Percentiles rank a stretch among this genome's conserved stretches.
These are phyloP conservation scores for Harringtonia lauricola DNA, from an alignment of 2,329 filamentous ascomycete species.

Conservation along the genomic window DNA sequence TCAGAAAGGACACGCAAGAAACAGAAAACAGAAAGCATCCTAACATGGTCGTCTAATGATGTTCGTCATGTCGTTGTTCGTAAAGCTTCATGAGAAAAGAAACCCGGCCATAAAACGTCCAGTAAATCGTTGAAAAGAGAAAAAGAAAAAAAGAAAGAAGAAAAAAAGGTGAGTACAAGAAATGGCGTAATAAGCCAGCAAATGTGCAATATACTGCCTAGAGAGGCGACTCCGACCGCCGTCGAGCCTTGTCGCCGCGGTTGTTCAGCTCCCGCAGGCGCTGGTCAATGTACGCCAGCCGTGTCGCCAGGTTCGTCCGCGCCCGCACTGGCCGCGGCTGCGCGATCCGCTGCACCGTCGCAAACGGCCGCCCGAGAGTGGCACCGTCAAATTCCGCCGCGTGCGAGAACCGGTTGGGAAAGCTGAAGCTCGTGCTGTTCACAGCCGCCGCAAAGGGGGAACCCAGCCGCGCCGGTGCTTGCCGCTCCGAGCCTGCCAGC, in stretches of 20 bases:
- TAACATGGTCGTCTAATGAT: too few species aligned
- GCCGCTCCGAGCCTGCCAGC: conserved; percentile 17
- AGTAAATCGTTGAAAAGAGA: background rate
- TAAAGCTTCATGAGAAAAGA: background rate
- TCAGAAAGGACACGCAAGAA: too few species aligned
- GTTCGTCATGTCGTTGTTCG: background rate
- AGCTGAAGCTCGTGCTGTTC: conserved; percentile 38
- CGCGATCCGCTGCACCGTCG: conserved; percentile 35
- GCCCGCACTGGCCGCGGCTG: conserved; percentile 22
- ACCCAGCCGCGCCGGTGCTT: conserved; percentile 32
- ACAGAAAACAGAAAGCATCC: too few species aligned
- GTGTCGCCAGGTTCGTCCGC: conserved; percentile 34
- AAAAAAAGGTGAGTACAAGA: conserved; percentile 6
- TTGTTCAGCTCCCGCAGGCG: conserved; percentile 43
- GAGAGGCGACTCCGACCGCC: background rate
- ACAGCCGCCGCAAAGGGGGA: conserved; percentile 38
- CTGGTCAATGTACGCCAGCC: conserved; percentile 47
- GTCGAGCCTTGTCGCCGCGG: conserved; percentile 18
- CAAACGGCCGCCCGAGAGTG: conserved; percentile 38
- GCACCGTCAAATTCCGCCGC: conserved; percentile 32
- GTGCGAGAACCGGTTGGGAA: conserved; percentile 45
- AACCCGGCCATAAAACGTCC: background rate
- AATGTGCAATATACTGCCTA: conserved; percentile 6
- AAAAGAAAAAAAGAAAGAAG: conserved; percentile 6
- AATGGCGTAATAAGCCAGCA: conserved; percentile 4